phyloP scores from a whole-genome alignment of 148 eudicot species.

The Agrostemma githago region DNA sequence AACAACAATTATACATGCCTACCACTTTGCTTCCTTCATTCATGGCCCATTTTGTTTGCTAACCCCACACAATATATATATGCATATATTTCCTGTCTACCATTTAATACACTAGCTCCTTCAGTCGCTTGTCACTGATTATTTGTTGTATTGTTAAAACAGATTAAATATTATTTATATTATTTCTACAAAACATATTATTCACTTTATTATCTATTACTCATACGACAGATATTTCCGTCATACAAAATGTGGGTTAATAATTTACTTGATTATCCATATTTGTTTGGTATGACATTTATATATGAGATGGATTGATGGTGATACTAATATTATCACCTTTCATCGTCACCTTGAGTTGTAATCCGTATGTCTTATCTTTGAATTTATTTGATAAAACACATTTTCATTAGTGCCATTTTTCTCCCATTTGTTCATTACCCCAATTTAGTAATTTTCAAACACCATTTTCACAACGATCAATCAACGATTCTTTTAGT shows the following conservation, averaged over 20 bases:
- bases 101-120: not conserved
- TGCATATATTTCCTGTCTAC: constrained; percentile 1
- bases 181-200: no score
- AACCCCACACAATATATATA: not conserved
- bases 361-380: constrained; percentile 2
- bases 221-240: no score
- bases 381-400: not conserved
- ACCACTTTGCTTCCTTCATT: constrained; percentile 8
- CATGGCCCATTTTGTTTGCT: constrained; percentile 10
- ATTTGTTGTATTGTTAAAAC: no score
- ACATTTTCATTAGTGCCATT: not conserved
- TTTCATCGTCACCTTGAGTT: not conserved
- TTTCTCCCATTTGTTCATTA: not conserved
- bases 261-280: no score
- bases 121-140: no score
- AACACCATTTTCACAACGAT: no score
- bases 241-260: no score
- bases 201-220: no score
- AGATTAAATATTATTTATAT: no score
- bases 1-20: no score
- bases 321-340: not conserved
- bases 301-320: not conserved
- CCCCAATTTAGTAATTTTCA: not conserved
- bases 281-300: constrained; percentile 1
- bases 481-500: no score